A percentile compares a stretch with the other conserved stretches of the same genome.
These are phyloP conservation scores for Umbelopsis sp. DNA, from an alignment of 371 early-diverging fungal genomes.

Conservation along the genomic window DNA sequence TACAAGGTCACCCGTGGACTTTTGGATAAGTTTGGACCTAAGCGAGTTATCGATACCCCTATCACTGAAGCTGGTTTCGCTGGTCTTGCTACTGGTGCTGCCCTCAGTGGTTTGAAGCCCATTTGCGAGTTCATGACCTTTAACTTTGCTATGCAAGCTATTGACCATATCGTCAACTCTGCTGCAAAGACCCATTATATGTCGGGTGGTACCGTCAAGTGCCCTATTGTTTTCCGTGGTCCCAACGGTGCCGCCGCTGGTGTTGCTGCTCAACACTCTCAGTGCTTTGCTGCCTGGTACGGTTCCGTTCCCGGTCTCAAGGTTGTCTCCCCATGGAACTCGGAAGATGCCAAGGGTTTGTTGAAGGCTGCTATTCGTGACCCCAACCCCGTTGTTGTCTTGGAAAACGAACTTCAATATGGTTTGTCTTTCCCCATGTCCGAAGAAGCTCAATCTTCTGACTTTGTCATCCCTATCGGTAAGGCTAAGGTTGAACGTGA, in stretches of 20 bases:
- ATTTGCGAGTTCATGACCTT: slow-evolving; percentile 99
- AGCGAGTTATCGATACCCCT: slow-evolving; percentile 98
- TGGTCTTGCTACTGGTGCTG: slow-evolving; percentile 98
- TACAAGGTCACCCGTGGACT: slow-evolving; percentile 99
- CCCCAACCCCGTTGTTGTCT: slow-evolving; percentile 97
- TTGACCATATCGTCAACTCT: slow-evolving; percentile 99
- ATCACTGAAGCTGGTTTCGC: slow-evolving; percentile 99
- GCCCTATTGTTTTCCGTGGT: slow-evolving; percentile 99
- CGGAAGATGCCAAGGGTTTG: slow-evolving; percentile 98
- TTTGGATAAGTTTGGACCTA: slow-evolving; percentile 96
- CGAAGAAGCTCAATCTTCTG: slow-evolving; percentile 79
- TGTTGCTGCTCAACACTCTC: slow-evolving; percentile 99
- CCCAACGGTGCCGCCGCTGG: slow-evolving; percentile 99
- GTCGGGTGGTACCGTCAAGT: slow-evolving; percentile 91
- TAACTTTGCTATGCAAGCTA: slow-evolving; percentile 99
- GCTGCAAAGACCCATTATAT: slow-evolving; percentile 99
- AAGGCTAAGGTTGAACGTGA: slow-evolving; percentile 96
- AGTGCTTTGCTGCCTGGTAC: slow-evolving; percentile 99
- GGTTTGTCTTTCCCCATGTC: slow-evolving; percentile 87
- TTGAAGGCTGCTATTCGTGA: slow-evolving; percentile 97
- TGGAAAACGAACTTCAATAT: slow-evolving; percentile 99
- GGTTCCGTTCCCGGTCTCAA: slow-evolving; percentile 98
- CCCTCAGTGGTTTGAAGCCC: slow-evolving; percentile 95
- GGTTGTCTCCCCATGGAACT: slow-evolving; percentile 98
- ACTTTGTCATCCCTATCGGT: slow-evolving; percentile 94